Conservation (phyloP, 768 basidiomycete genomes). For the Clitopilus hobsonii region DNA sequence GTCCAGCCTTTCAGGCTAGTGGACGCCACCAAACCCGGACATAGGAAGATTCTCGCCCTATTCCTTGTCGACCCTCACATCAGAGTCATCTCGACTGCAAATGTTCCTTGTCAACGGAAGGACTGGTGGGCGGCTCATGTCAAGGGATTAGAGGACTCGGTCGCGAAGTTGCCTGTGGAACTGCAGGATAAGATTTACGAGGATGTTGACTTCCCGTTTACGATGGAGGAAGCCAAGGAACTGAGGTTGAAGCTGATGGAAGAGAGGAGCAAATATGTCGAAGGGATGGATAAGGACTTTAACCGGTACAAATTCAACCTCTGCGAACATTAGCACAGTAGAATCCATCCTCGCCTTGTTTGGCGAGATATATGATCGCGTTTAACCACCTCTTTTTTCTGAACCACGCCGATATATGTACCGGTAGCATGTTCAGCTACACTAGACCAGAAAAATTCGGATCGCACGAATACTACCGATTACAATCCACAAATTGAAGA, state of each 20-base stretch:
- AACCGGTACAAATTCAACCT: constrained; percentile 14
- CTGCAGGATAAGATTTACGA: constrained; percentile 17
- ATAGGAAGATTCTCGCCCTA: constrained; percentile 30
- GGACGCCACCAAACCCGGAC: constrained; percentile 28
- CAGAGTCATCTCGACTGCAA: constrained; percentile 18
- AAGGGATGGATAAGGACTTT: constrained; percentile 11
- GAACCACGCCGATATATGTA: too few species aligned
- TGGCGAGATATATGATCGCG: too few species aligned
- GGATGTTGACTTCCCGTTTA: constrained; percentile 20
- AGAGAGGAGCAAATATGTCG: constrained; percentile 23
- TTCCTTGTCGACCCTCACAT: constrained; percentile 29
- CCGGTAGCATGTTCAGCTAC: too few species aligned
- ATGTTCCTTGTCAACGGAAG: constrained; percentile 21
- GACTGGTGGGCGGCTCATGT: constrained; percentile 18
- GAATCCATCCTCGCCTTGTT: too few species aligned
- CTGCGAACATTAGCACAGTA: constrained; percentile 25
- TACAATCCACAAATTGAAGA: too few species aligned
- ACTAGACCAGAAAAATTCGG: too few species aligned
- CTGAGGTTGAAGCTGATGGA: constrained; percentile 24
- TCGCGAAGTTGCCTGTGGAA: constrained; percentile 20
- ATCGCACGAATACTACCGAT: too few species aligned
- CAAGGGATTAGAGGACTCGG: neutral
- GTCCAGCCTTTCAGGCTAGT: constrained; percentile 24
- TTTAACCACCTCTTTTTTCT: too few species aligned
- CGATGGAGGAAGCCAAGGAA: constrained; percentile 22